Percentiles rank a stretch among this genome's conserved stretches.
phyloP scores from a whole-genome alignment of 306 rosid species.

The Quercus dentata region DNA sequence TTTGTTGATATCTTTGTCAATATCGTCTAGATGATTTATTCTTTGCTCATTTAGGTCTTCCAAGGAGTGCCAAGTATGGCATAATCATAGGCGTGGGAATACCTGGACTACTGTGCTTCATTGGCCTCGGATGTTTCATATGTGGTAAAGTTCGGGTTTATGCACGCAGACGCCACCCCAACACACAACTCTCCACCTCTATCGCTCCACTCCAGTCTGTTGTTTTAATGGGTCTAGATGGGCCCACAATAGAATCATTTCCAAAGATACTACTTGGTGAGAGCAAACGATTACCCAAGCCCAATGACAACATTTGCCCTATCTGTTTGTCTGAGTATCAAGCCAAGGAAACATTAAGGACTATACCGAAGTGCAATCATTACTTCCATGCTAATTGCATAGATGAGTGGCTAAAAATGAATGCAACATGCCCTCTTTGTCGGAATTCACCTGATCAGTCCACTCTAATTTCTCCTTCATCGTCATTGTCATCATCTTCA shows the following conservation, averaged over 20 bases:
- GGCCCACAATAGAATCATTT: constrained; percentile 65
- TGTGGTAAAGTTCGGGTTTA: constrained; percentile 16
- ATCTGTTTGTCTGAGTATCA: constrained; percentile 68
- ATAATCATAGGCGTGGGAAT: constrained; percentile 53
- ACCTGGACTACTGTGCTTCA: constrained; percentile 50
- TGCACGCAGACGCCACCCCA: constrained; percentile 4
- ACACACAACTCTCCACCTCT: constrained; percentile 4
- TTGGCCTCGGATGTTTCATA: constrained; percentile 39
- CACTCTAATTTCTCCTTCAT: constrained; percentile 9
- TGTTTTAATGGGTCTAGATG: constrained; percentile 47
- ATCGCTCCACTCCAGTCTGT: constrained; percentile 10
- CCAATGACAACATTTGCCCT: constrained; percentile 50
- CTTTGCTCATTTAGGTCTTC: constrained; percentile 34
- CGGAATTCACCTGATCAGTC: constrained; percentile 45
- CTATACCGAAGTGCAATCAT: constrained; percentile 67
- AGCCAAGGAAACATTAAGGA: constrained; percentile 53
- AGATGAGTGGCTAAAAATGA: constrained; percentile 75
- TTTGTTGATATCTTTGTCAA: background rate
- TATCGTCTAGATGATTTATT: background rate
- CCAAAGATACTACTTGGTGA: constrained; percentile 52
- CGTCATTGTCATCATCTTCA: constrained; percentile 22
- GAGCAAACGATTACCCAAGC: constrained; percentile 49
- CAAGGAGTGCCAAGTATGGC: constrained; percentile 58
- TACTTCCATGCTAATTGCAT: constrained; percentile 61
- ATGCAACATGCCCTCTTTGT: constrained; percentile 70